These are phyloP conservation scores for Kuraishia piskuri DNA, from an alignment of 805 yeast species.

Conservation along the genomic window DNA sequence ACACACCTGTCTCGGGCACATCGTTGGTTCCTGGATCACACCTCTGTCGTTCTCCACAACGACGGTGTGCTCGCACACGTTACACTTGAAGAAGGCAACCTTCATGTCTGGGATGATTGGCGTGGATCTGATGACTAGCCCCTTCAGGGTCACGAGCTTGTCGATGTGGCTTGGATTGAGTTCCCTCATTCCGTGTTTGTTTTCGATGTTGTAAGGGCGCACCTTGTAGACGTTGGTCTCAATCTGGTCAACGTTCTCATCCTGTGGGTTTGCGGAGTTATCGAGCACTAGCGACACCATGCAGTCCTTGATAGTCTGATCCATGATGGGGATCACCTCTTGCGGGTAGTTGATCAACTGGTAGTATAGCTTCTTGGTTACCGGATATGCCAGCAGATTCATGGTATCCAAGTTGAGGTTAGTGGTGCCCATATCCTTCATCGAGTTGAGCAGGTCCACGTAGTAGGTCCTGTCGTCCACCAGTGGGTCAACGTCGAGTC, in stretches of 20 bases:
- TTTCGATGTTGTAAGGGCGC: constrained; percentile 78
- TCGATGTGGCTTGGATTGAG: constrained; percentile 92
- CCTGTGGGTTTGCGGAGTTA: constrained; percentile 30
- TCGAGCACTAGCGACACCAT: constrained; percentile 68
- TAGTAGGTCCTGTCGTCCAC: constrained; percentile 60
- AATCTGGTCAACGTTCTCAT: constrained; percentile 48
- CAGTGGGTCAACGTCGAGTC: constrained; percentile 21
- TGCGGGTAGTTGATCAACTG: constrained; percentile 91
- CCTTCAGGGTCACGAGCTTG: constrained; percentile 84
- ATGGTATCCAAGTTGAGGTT: constrained; percentile 79
- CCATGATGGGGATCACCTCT: constrained; percentile 96
- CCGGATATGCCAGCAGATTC: constrained; percentile 67
- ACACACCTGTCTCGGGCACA: constrained; percentile 88
- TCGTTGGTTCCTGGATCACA: constrained; percentile 83
- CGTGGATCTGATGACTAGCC: constrained; percentile 80
- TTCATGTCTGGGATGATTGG: constrained; percentile 97
- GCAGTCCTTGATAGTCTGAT: constrained; percentile 86
- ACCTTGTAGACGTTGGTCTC: constrained; percentile 80
- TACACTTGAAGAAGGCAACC: constrained; percentile 91
- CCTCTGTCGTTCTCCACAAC: constrained; percentile 94
- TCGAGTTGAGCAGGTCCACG: constrained; percentile 59
- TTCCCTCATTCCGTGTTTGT: constrained; percentile 79
- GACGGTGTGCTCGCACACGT: constrained; percentile 87
- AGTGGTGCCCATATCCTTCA: constrained; percentile 72
- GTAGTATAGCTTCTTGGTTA: constrained; percentile 71